Evolutionary conservation across 305 asterid species (phyloP).

Genomic region (Fraxinus greggii): DNA sequence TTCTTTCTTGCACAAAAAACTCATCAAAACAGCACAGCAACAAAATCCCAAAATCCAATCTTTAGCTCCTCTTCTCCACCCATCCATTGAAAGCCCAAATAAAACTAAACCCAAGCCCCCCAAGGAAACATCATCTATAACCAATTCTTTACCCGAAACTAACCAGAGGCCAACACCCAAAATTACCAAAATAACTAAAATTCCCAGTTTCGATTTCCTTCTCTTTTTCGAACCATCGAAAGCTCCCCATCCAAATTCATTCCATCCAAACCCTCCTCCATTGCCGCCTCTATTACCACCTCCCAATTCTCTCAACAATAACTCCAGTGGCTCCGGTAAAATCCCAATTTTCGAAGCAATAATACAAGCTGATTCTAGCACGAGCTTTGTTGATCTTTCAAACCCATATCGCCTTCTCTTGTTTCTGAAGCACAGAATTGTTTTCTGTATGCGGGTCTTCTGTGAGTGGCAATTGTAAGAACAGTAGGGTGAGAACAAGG

Average conservation of each 20-base stretch:
- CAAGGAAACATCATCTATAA: constrained; percentile 34
- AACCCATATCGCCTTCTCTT: constrained; percentile 42
- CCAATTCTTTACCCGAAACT: constrained; percentile 43
- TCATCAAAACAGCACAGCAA: constrained; percentile 61
- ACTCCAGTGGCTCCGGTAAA: constrained; percentile 67
- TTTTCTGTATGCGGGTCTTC: constrained; percentile 19
- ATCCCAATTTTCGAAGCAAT: constrained; percentile 66
- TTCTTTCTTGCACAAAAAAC: constrained; percentile 45
- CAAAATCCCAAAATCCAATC: constrained; percentile 75
- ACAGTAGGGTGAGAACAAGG: background rate
- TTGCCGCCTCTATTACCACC: constrained; percentile 43
- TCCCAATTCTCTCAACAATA: constrained; percentile 49
- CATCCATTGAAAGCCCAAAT: constrained; percentile 56
- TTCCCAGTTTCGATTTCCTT: constrained; percentile 33
- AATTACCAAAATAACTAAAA: constrained; percentile 39
- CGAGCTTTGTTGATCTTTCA: constrained; percentile 44
- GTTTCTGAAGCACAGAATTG: constrained; percentile 43
- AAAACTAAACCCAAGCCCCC: constrained; percentile 48
- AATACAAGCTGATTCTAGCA: constrained; percentile 57
- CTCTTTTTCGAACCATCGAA: constrained; percentile 57
- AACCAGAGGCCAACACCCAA: constrained; percentile 48
- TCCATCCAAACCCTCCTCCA: constrained; percentile 58
- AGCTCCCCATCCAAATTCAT: constrained; percentile 54
- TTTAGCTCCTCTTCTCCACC: constrained; percentile 53
- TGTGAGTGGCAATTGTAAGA: background rate